A percentile compares a stretch with the other conserved stretches of the same genome.
Evolutionary conservation across 805 yeast genomes (phyloP).

Genomic region (Wickerhamiella brachini): DNA sequence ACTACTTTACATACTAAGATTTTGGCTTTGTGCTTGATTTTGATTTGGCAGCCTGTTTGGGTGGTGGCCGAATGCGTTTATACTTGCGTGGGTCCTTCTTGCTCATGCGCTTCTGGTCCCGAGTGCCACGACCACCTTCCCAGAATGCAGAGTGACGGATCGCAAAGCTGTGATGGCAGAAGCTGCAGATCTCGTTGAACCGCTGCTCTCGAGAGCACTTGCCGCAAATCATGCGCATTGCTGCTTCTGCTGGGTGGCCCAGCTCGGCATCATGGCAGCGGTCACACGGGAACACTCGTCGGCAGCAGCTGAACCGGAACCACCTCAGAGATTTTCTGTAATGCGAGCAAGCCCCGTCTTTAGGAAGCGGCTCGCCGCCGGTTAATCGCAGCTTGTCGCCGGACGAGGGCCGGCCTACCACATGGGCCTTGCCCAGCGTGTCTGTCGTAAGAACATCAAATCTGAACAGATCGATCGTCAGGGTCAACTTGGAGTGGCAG

Average conservation of each 20-base stretch:
- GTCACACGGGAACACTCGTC: conserved; percentile 30
- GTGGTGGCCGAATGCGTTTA: conserved; percentile 13
- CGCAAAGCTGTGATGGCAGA: conserved; percentile 27
- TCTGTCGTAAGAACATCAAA: conserved; percentile 24
- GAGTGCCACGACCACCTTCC: conserved; percentile 33
- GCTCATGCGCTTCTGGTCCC: conserved; percentile 28
- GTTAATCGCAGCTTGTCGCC: conserved; percentile 21
- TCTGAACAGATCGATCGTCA: conserved; percentile 22
- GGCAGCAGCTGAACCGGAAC: conserved; percentile 32
- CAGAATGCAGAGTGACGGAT: conserved; percentile 27
- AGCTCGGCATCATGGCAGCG: conserved; percentile 28
- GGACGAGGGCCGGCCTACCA: conserved; percentile 11
- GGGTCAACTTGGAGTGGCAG: conserved; percentile 26
- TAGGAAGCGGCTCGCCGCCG: conserved; percentile 28
- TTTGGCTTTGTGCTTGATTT: not conserved
- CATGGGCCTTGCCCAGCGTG: conserved; percentile 13
- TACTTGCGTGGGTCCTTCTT: conserved; percentile 31
- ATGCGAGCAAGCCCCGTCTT: conserved; percentile 28
- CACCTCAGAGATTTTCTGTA: conserved; percentile 29
- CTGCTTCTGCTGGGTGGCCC: conserved; percentile 26
- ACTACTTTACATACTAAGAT: not conserved
- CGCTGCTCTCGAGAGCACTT: conserved; percentile 30
- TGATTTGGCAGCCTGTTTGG: not conserved
- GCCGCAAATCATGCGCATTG: conserved; percentile 31
- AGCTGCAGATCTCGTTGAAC: conserved; percentile 24